Evolutionary conservation across 495 filamentous ascomycete species (phyloP).

Genomic region (Massariosphaeria phaeospora): DNA sequence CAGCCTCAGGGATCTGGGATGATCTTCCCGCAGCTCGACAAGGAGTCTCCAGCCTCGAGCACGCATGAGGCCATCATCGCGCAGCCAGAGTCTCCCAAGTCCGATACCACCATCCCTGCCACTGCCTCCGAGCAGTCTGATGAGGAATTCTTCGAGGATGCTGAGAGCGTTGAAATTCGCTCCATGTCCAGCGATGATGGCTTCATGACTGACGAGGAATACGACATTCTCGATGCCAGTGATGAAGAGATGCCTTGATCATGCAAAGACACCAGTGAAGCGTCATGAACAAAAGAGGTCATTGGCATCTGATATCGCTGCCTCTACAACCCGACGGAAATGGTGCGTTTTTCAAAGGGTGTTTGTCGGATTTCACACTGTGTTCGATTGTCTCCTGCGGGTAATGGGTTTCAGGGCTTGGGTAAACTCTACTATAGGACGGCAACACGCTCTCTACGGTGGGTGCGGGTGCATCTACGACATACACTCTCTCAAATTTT

Average conservation of each 20-base stretch:
- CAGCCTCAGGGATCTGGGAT: constrained; percentile 56
- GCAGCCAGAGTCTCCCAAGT: constrained; percentile 19
- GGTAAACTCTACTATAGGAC: constrained; percentile 4
- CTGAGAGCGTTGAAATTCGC: constrained; percentile 40
- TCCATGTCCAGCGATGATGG: constrained; percentile 53
- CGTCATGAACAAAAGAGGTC: too few species aligned
- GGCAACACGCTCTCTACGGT: constrained; percentile 8
- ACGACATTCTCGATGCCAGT: constrained; percentile 91
- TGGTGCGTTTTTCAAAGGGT: background rate
- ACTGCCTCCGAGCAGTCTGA: constrained; percentile 18
- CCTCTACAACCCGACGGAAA: too few species aligned
- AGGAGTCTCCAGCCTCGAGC: constrained; percentile 82
- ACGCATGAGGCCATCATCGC: constrained; percentile 54
- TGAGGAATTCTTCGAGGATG: constrained; percentile 37
- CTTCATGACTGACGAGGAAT: constrained; percentile 95
- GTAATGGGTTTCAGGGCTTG: background rate
- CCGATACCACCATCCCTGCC: constrained; percentile 8
- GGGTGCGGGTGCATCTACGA: background rate
- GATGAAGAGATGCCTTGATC: constrained; percentile 63
- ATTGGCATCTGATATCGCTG: too few species aligned
- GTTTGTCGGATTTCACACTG: background rate
- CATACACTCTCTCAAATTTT: constrained; percentile 9
- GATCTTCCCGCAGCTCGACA: constrained; percentile 96
- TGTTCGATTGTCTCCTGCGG: background rate
- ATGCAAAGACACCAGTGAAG: background rate